Base-by-base conservation (phyloP, 495 filamentous ascomycete species). In the Antarctomyces pellizariae region DNA sequence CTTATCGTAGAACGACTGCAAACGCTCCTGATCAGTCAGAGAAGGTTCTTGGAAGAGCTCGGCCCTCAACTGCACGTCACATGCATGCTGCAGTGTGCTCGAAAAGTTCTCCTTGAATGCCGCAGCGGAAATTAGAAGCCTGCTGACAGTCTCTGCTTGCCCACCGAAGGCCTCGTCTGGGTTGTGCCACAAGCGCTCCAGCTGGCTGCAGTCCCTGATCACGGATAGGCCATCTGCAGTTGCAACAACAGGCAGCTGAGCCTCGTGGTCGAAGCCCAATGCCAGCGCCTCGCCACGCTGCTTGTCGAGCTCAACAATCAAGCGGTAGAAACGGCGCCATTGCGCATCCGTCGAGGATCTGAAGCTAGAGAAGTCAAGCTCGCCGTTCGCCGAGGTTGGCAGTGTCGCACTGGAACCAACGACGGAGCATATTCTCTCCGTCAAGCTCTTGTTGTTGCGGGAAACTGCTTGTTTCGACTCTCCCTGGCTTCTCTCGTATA, bases 321-420 rank as follows among this genome's bases (percentile, higher is more conserved):
- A 58, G 21, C 83, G 70, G 52, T 75, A 86, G 48, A 86, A 89
- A 23, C 77, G 61, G 22, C 72, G 66, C 89, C 86, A 97, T 41
- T 93, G 83, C 5, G 69, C 54, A 42, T 82, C 68, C 21, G 70
- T 71, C 16, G 73, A 67, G 16, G 49, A 47, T 22, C 68, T 59
- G 44, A 75, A 83, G 22, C 69, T 62, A 8, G 67, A 57, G 33
- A 75, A 75, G 33, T 86, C 72, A 40, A 72, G 62, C n/a, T 59
- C 61, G 4, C 68, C 69, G 4, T 64, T 56, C 13, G 62, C 53
- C 15, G 50, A 58, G 31, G 59, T 65, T 9, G 58, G 54, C 11
- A 80, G 47, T 1, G 63, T 54, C 7, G 73, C 61, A 2, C 64
- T 70, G 1, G 62, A 54, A 11, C 66, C 62, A 7, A 91, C 57